Evolutionary conservation across 352 stramenopile species (phyloP), one percentile per base, ranked within the genome.

Genomic region (Phytophthora pistaciae): DNA sequence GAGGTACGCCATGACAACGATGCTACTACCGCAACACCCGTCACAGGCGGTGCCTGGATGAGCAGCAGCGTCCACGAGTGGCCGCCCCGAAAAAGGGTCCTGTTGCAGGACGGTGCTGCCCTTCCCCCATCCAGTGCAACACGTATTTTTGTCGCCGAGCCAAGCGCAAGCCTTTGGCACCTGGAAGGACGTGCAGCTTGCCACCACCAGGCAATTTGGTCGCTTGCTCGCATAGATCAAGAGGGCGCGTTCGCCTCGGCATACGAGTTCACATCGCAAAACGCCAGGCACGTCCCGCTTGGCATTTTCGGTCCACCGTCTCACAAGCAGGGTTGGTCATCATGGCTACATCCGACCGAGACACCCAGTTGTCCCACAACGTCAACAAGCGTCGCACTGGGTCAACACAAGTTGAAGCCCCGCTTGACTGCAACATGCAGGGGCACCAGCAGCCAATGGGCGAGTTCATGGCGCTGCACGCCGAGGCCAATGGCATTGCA

Each of bases 131-230:
- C 36, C 11, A 18, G 36, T 16, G 36, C 36, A 42, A 42, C 20
- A 27, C 60, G 66, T 73, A 64, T 73, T 73, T 73, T 50, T 73
- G 66, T 53, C 38, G 60, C 66, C 56, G n/a, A 62, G 50, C 31
- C 10, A 13, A 42, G 36, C 42, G 46, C 64, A 23, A 56, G 61
- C 56, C 56, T 60, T 72, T 72, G 64, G 21, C 36, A 21, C 49
- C 56, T 58, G 57, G 27, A 31, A 55, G 29, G 31, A 29, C 27
- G 21, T 29, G 20, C 25, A 29, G 25, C 18, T 29, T 20, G 52
- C 61, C 36, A 27, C 5, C 29, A 33, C 29, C 29, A 33, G 29
- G 29, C 29, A 33, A 33, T 33, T 27, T 44, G 20, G 27, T 57
- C 20, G 54, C 54, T 49, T 56, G 48, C 48, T 60, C 27, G 40